Percentiles rank a stretch among this genome's conserved stretches.
Conservation (phyloP, 164 flowering plant genomes). For the Umbilicus rupestris region DNA sequence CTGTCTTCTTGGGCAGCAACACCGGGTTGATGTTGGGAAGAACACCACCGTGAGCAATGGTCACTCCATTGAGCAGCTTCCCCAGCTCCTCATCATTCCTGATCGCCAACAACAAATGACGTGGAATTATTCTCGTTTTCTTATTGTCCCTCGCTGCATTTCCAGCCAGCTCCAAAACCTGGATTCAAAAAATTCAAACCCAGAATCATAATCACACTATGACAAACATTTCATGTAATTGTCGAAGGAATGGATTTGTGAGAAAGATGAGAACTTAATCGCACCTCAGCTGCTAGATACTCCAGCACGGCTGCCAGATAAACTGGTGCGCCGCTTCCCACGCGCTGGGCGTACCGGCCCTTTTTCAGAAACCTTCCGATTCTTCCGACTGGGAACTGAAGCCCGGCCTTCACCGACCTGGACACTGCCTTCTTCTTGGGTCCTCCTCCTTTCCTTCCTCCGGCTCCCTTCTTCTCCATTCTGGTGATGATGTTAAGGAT, state of each 20-base stretch:
- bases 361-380: slow-evolving; percentile 38
- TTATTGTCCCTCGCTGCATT: slow-evolving; percentile 68
- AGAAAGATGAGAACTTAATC: neutral
- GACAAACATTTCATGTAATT: neutral
- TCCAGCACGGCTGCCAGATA: slow-evolving; percentile 40
- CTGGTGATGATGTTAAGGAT: neutral
- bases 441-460: slow-evolving; percentile 36
- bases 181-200: neutral
- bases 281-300: slow-evolving; percentile 30
- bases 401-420: slow-evolving; percentile 41
- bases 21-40: slow-evolving; percentile 43
- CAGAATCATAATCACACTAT: neutral
- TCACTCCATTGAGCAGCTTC: slow-evolving; percentile 30
- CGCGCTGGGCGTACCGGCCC: slow-evolving; percentile 37
- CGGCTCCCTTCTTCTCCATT: slow-evolving; percentile 33
- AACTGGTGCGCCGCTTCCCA: slow-evolving; percentile 32
- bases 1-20: slow-evolving; percentile 13
- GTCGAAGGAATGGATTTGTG: too few relatives aligned
- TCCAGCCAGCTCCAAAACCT: slow-evolving; percentile 70
- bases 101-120: slow-evolving; percentile 47
- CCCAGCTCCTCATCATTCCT: slow-evolving; percentile 48
- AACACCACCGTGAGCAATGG: slow-evolving; percentile 39
- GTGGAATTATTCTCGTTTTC: slow-evolving; percentile 54
- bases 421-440: slow-evolving; percentile 38
- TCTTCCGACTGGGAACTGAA: slow-evolving; percentile 43